Evolutionary conservation across 2,329 filamentous ascomycete species (phyloP), one percentile per base, ranked within the genome.

Genomic region (Aspergillus carbonarius): DNA sequence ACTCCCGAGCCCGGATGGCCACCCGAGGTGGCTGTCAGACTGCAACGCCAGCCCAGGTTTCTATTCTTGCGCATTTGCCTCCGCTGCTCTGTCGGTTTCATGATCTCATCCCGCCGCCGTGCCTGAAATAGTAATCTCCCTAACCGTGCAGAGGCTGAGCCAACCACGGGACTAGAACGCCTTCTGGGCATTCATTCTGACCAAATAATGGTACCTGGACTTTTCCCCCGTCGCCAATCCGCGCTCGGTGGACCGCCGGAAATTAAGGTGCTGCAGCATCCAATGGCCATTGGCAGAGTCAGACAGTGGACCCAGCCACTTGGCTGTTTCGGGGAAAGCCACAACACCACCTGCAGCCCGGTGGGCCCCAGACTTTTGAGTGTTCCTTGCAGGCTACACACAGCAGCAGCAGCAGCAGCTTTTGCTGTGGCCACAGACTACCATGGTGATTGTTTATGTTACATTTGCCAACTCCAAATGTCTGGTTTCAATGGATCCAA

Each of bases 341-440:
- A 30, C n/a, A 34, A 44, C 39, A 54, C 9, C 23, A 18, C 25
- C 23, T 48, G 44, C 44, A 48, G 44, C 25, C 39, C 18, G 30
- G 51, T 51, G 48, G 48, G 32, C 9, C 32, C 13, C 30, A 23
- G 48, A 51, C 48, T 54, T 53, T 42, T 15, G 23, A 30, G 37
- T 40, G 51, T 54, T 54, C 51, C 51, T 54, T 54, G 51, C 51
- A 54, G 48, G 35, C 37, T 30, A 37, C 37, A 44, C 37, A 44
- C 42, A 23, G 30, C 35, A 52, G 23, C n/a, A 23, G 23, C 23
- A 23, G 23, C 23, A 23, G 23, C 23, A 23, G 23, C 23, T 40
- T 7, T 25, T 27, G 23, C 10, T 18, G 37, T 32, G 10, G 27
- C 18, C 18, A 42, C 39, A 23, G 27, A 30, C 6, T 30, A 9